These are phyloP conservation scores for Bathelium albidoporum DNA, from an alignment of 495 filamentous ascomycete genomes.

Conservation along the genomic window DNA sequence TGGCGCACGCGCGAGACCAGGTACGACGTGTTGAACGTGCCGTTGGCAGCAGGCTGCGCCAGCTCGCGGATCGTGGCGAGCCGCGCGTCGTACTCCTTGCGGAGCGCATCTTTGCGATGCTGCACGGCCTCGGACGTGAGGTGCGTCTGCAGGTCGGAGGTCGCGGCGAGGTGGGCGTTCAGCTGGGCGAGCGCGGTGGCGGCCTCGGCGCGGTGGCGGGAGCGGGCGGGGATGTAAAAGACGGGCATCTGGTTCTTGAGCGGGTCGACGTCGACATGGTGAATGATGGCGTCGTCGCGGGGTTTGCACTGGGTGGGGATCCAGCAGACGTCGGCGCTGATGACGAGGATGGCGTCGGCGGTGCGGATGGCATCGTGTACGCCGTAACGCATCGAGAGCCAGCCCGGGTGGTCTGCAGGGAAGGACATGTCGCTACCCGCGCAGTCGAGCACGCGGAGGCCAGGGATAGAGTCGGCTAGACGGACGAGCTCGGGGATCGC, in stretches of 20 bases:
- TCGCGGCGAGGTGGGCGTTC: slow-evolving; percentile 39
- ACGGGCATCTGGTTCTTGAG: slow-evolving; percentile 39
- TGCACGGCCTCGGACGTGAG: slow-evolving; percentile 23
- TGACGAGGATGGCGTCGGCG: slow-evolving; percentile 74
- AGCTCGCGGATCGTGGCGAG: slow-evolving; percentile 47
- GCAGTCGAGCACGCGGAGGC: slow-evolving; percentile 76
- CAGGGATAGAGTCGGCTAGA: slow-evolving; percentile 66
- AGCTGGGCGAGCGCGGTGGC: slow-evolving; percentile 64
- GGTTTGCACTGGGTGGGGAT: slow-evolving; percentile 49
- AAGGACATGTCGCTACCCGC: slow-evolving; percentile 95
- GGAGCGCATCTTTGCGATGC: slow-evolving; percentile 45
- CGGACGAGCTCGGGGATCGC: slow-evolving; percentile 62
- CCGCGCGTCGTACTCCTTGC: slow-evolving; percentile 48
- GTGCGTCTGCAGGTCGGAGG: slow-evolving; percentile 31
- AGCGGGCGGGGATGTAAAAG: slow-evolving; percentile 65
- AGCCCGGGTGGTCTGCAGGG: slow-evolving; percentile 64
- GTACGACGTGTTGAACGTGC: slow-evolving; percentile 60
- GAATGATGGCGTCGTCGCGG: slow-evolving; percentile 24
- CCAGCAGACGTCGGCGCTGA: slow-evolving; percentile 73
- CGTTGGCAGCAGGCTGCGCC: slow-evolving; percentile 46
- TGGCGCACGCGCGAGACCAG: slow-evolving; percentile 55
- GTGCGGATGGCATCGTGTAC: slow-evolving; percentile 61
- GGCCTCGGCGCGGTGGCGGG: slow-evolving; percentile 67
- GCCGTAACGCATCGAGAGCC: slow-evolving; percentile 69
- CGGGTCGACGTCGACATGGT: slow-evolving; percentile 33